A percentile compares a stretch with the other conserved stretches of the same genome.
Conservation (phyloP, 2,329 filamentous ascomycete genomes). For the Didymellaceae sp. region DNA sequence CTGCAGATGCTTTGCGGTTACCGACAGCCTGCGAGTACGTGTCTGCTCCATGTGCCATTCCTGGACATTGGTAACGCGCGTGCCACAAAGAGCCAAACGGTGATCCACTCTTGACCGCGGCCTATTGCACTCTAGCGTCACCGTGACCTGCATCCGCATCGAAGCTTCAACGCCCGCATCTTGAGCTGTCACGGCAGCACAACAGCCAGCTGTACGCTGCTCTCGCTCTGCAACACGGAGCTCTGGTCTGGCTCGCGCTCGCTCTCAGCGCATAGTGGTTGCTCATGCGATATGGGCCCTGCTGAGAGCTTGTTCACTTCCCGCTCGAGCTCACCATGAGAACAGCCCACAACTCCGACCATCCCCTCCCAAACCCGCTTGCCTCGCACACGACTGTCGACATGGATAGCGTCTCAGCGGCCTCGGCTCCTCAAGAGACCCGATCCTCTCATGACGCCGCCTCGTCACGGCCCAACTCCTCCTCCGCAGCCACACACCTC, state of each 20-base stretch:
- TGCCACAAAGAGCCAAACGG: background rate
- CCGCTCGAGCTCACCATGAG: conserved; percentile 40
- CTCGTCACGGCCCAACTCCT: conserved; percentile 36
- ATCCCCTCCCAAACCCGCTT: conserved; percentile 35
- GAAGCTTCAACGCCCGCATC: conserved; percentile 8
- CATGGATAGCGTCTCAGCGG: conserved; percentile 27
- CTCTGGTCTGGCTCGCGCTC: background rate
- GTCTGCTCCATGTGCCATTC: background rate
- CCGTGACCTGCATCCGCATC: conserved; percentile 4
- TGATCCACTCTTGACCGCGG: conserved; percentile 9
- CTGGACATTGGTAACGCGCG: background rate
- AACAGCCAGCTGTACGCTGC: conserved; percentile 1
- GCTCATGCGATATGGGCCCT: conserved; percentile 42
- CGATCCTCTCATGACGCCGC: conserved; percentile 21
- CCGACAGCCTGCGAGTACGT: background rate
- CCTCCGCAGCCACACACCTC: conserved; percentile 29
- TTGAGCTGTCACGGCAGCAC: conserved; percentile 5
- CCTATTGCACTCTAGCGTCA: conserved; percentile 5
- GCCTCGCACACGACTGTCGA: conserved; percentile 33
- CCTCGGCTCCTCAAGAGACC: conserved; percentile 11
- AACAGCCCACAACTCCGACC: conserved; percentile 33
- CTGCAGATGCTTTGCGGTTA: background rate
- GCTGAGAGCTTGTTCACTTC: conserved; percentile 29
- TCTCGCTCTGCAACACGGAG: background rate
- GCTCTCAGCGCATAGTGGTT: conserved; percentile 16